Evolutionary conservation across 129 eudicot genomes (phyloP).

Genomic region (Sambucus nigra): DNA sequence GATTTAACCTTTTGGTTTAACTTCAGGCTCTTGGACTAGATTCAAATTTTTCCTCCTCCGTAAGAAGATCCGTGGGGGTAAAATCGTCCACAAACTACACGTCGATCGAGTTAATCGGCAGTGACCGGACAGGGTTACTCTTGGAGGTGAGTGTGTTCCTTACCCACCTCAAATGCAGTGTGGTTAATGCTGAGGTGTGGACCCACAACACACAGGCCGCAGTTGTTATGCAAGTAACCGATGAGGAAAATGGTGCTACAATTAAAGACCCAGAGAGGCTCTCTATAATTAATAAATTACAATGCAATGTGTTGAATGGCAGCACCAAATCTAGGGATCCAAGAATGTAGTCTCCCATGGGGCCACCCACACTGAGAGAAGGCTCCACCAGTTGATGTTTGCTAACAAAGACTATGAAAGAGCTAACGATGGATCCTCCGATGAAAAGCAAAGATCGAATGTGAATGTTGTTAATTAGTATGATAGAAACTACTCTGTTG

Average conservation of each 20-base stretch:
- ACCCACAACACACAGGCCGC: constrained; percentile 99
- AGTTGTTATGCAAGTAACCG: constrained; percentile 79
- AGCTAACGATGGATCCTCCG: constrained; percentile 18
- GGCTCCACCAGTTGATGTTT: constrained; percentile 97
- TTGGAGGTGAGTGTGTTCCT: constrained; percentile 92
- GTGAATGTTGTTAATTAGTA: constrained; percentile 85
- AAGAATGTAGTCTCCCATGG: constrained; percentile 61
- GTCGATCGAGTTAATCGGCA: constrained; percentile 75
- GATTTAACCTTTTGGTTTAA: constrained; percentile 15
- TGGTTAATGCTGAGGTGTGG: constrained; percentile 92
- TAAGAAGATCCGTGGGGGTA: constrained; percentile 73
- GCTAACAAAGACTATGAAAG: constrained; percentile 80
- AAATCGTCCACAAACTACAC: constrained; percentile 62
- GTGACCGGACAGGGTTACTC: constrained; percentile 84
- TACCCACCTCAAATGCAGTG: constrained; percentile 84
- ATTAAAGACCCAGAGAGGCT: constrained; percentile 58
- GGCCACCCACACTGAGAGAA: constrained; percentile 68
- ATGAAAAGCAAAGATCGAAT: constrained; percentile 51
- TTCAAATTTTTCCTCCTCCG: constrained; percentile 58
- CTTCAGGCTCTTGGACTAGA: constrained; percentile 81
- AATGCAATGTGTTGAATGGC: constrained; percentile 78
- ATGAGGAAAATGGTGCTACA: constrained; percentile 53
- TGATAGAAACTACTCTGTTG: constrained; percentile 84
- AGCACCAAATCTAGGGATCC: constrained; percentile 62
- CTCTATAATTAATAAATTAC: constrained; percentile 51